These are phyloP conservation scores for Sclerotinia borealis DNA, from an alignment of 2,329 filamentous ascomycete species.

Conservation along the genomic window DNA sequence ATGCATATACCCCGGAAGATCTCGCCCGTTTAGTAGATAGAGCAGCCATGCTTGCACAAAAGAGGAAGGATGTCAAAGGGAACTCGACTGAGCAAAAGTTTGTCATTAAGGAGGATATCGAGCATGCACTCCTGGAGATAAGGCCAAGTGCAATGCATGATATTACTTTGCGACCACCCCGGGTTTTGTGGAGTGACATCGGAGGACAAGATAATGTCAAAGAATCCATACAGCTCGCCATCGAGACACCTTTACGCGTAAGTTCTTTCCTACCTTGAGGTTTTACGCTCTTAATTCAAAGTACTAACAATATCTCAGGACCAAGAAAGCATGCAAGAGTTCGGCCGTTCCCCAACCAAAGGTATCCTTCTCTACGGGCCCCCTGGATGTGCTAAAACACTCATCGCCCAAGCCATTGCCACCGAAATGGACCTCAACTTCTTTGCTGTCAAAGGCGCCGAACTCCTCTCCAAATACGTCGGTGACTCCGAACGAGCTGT, in stretches of 20 bases:
- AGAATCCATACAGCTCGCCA: conserved; percentile 44
- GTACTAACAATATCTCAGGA: conserved; percentile 33
- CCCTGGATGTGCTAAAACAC: conserved; percentile 90
- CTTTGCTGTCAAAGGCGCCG: conserved; percentile 87
- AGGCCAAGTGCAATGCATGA: conserved; percentile 82
- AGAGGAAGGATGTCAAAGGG: conserved; percentile 18
- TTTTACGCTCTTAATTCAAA: background rate
- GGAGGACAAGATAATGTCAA: conserved; percentile 79
- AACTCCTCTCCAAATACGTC: conserved; percentile 94
- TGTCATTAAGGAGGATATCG: conserved; percentile 47
- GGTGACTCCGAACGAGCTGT: conserved; percentile 87
- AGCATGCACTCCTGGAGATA: conserved; percentile 60
- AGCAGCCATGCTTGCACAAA: conserved; percentile 38
- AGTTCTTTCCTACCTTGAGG: conserved; percentile 2
- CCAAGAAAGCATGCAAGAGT: conserved; percentile 43
- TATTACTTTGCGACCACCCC: conserved; percentile 81
- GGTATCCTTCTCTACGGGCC: conserved; percentile 87
- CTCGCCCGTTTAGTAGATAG: conserved; percentile 57
- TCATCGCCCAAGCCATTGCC: conserved; percentile 84
- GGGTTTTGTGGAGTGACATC: conserved; percentile 80
- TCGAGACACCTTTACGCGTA: conserved; percentile 29
- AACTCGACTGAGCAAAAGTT: conserved; percentile 11
- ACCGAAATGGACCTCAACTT: conserved; percentile 91
- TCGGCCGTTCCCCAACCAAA: conserved; percentile 59
- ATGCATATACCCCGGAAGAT: conserved; percentile 81